Evolutionary conservation across 2,329 filamentous ascomycete species (phyloP).

Genomic region (Beauveria scarabaeidicola): DNA sequence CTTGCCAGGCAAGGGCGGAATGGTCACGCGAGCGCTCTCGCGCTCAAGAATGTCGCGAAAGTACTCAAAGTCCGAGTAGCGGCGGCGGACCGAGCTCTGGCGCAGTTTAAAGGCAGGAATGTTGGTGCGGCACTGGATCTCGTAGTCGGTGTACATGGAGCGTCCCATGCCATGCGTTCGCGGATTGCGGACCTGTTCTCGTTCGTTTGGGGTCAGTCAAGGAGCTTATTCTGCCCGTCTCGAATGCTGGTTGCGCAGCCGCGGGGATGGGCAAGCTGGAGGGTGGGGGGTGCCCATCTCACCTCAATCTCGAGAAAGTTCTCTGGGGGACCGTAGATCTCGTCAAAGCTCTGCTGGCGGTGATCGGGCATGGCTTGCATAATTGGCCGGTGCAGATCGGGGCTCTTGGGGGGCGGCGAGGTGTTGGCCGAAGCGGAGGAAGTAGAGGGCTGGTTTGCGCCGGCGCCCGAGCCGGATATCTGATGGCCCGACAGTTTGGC

Average conservation of each 20-base stretch:
- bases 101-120: constrained; percentile 98
- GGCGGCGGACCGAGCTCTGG: constrained; percentile 75
- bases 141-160: constrained; percentile 97
- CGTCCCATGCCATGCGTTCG: constrained; percentile 91
- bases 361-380: constrained; percentile 62
- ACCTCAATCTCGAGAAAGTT: constrained; percentile 99
- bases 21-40: constrained; percentile 87
- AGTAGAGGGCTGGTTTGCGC: constrained; percentile 17
- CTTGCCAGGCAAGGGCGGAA: constrained; percentile 91
- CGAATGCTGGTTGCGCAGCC: too few relatives aligned
- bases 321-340: constrained; percentile 96
- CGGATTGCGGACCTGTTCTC: constrained; percentile 73
- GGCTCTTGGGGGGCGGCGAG: constrained; percentile 17
- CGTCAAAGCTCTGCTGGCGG: constrained; percentile 91
- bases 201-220: background rate
- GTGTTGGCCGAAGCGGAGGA: background rate
- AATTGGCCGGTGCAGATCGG: constrained; percentile 39
- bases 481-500: constrained; percentile 37
- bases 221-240: too few relatives aligned
- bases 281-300: constrained; percentile 15
- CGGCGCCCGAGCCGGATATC: constrained; percentile 25
- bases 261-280: too few relatives aligned
- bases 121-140: constrained; percentile 95
- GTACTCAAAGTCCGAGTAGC: constrained; percentile 97
- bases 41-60: constrained; percentile 97